These are phyloP conservation scores for Prinsepia uniflora DNA, from an alignment of 306 rosid genomes.

Conservation along the genomic window DNA sequence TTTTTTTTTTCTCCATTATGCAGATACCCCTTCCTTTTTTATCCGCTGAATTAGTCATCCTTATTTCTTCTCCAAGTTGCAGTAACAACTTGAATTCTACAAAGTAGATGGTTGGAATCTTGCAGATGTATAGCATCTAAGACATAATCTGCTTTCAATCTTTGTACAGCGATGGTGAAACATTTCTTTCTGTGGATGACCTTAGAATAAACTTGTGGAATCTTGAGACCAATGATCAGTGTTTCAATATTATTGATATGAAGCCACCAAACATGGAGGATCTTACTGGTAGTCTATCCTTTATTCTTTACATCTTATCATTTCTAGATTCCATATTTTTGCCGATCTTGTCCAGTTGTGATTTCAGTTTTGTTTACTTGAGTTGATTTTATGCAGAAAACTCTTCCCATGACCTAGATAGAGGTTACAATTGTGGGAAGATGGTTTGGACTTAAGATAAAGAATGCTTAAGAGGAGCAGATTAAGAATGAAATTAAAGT, in stretches of 20 bases:
- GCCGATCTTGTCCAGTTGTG: background rate
- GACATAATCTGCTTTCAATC: constrained; percentile 24
- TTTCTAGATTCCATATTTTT: background rate
- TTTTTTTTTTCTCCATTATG: constrained; percentile 6
- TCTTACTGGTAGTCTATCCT: constrained; percentile 47
- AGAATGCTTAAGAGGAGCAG: background rate
- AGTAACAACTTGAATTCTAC: background rate
- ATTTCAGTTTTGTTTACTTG: background rate
- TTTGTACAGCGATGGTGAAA: constrained; percentile 62
- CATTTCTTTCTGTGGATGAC: constrained; percentile 70
- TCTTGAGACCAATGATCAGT: constrained; percentile 56
- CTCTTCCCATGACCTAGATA: background rate
- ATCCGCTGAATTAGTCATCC: background rate
- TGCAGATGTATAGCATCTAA: constrained; percentile 2
- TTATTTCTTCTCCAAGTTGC: constrained; percentile 5
- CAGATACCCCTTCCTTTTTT: background rate
- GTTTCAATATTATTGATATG: constrained; percentile 70
- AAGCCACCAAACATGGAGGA: constrained; percentile 69
- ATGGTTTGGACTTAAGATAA: background rate
- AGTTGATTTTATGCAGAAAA: background rate
- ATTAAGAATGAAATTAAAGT: background rate
- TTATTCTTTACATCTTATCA: constrained; percentile 1
- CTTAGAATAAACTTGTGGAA: constrained; percentile 81
- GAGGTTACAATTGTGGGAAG: background rate
- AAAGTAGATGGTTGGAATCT: background rate